A percentile compares a stretch with the other conserved stretches of the same genome.
Conservation (phyloP, 768 basidiomycete genomes). For the Mycena maculata region DNA sequence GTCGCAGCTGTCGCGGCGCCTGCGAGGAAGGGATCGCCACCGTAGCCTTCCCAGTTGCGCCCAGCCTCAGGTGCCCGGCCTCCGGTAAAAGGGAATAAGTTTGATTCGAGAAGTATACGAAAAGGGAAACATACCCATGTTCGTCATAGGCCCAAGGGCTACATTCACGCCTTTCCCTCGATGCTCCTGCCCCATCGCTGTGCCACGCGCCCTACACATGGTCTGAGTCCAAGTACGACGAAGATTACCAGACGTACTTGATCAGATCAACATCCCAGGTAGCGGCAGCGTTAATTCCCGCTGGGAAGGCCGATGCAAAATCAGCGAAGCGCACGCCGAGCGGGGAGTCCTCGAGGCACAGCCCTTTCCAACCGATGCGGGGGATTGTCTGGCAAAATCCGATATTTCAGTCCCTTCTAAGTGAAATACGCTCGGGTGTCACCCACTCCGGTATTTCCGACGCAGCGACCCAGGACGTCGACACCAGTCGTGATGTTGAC, state of each 20-base stretch:
- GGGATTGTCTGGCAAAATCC: constrained; percentile 38
- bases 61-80: constrained; percentile 38
- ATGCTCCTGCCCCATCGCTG: constrained; percentile 72
- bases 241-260: not conserved
- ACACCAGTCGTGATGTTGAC: constrained; percentile 45
- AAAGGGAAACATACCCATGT: constrained; percentile 23
- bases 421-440: constrained; percentile 28
- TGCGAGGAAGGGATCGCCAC: constrained; percentile 55
- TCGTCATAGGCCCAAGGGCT: constrained; percentile 42
- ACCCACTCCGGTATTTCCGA: constrained; percentile 29
- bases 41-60: constrained; percentile 62
- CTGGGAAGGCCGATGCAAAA: constrained; percentile 67
- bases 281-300: constrained; percentile 69
- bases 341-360: constrained; percentile 58
- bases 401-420: constrained; percentile 9
- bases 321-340: constrained; percentile 69
- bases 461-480: constrained; percentile 38
- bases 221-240: constrained; percentile 48
- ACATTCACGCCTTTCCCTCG: constrained; percentile 61
- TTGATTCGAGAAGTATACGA: not conserved
- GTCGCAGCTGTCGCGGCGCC: constrained; percentile 56
- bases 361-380: constrained; percentile 38
- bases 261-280: constrained; percentile 54
- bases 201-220: constrained; percentile 63
- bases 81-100: too few relatives aligned